Base-by-base conservation (phyloP, 768 basidiomycete genomes). In the Hygrophorus pudorinus region DNA sequence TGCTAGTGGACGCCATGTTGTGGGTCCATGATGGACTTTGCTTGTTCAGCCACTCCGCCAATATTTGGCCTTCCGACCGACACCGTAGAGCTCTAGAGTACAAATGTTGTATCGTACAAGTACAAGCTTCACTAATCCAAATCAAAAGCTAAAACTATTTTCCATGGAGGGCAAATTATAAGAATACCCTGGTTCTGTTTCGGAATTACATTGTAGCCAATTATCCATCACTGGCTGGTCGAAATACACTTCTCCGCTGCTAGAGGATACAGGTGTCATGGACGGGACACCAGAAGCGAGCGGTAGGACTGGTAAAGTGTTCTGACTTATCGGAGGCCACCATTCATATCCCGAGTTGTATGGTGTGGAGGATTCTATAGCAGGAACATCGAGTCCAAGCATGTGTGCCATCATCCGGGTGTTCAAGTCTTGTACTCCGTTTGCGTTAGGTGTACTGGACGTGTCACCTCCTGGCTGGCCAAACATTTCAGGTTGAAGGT, bases 341-440 rank as follows among this genome's bases (percentile, higher is more conserved):
- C 76, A 79, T 54, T 79, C 78, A 52, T 76, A 79, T 20, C 76
- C 79, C 13, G 73, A 67, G 56, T 65, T 68, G 50, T 67, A 73
- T 10, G 73, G 72, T 3, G 71, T 71, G 32, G 79, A 78, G 32
- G 78, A 68, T 46, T 80, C 79, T 27, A 79, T 66, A 21, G 78
- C 79, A 36, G 77, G 77, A 47, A 81, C 68, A 56, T 81, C 77
- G 17, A 81, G 59, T 12, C 79, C 80, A 17, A 82, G 61, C 79
- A 82, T 82, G 52, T 81, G 77, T 11, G 80, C 80, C 79, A 82
- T 81, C 46, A 82, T 69, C 38, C 77, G 71, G 28, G 73, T 75
- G 48, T 73, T 74, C 45, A 81, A 63, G 48, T 79, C 79, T 53
- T 81, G 80, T 21, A 79, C 74, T 30, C 77, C 79, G 27, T 61